Evolutionary conservation across 208 protist species (phyloP), one percentile per base, ranked within the genome.

Genomic region (Trichomonas tenax): DNA sequence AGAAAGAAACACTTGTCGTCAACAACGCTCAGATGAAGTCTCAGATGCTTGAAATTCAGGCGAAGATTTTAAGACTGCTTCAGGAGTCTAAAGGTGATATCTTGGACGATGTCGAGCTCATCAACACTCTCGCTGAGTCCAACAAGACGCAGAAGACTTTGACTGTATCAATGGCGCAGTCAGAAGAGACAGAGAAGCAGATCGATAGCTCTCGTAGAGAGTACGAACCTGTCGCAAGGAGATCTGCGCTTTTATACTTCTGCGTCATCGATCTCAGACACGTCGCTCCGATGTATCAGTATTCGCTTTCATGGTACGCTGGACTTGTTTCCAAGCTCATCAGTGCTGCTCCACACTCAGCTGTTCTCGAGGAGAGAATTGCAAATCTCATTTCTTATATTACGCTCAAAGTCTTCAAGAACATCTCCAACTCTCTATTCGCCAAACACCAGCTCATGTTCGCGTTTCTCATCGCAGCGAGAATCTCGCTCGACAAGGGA

Each of bases 401-500:
- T 97, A 99, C 99, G 41, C 98, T 98, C 97, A 98, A 98, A 97
- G 98, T 99, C 84, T 99, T 99, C 97, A 97, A 98, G 96, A 99
- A 99, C 97, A 98, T 99, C 40, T 99, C 98, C 98, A 98, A 99
- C 63, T 99, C 98, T 11, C 98, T 99, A 51, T 99, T 99, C 97
- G 99, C 99, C 97, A 98, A 98, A 97, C 99, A 99, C 97, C 99
- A 99, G 97, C 97, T 99, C 34, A 98, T 99, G 41, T 99, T 99
- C 97, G 99, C 99, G 46, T 99, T 99, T 96, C 98, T 98, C 96
- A 97, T 99, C 23, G 96, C 63, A 58, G 82, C 96, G 31, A 63
- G 97, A 72, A 99, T 98, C 96, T 95, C 99, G 82, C 97, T 98
- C 38, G 82, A 96, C 58, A 98, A 98, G 21, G 98, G 95, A 58